Evolutionary conservation across 2,329 filamentous ascomycete genomes (phyloP).

Genomic region (Colletotrichum sp.): DNA sequence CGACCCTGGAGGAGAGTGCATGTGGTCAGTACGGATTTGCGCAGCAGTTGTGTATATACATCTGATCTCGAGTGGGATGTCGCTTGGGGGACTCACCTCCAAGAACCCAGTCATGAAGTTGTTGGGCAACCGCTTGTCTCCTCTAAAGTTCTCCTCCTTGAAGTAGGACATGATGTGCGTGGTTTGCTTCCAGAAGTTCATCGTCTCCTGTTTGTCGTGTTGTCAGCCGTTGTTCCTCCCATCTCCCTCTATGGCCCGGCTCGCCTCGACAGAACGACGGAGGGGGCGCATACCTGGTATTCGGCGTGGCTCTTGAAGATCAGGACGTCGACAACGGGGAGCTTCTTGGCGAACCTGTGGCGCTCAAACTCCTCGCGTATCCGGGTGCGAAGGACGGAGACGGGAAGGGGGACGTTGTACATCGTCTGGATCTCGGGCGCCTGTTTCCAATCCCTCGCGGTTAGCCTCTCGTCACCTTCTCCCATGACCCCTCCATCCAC

Average conservation of each 20-base stretch:
- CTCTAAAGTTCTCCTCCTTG: constrained; percentile 79
- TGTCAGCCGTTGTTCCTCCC: neutral
- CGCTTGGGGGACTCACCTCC: constrained; percentile 67
- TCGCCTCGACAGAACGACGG: neutral
- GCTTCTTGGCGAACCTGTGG: constrained; percentile 90
- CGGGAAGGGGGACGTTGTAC: constrained; percentile 91
- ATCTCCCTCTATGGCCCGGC: neutral
- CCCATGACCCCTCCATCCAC: neutral
- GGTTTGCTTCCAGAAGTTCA: constrained; percentile 99
- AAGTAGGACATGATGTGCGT: constrained; percentile 98
- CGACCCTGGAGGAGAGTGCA: constrained; percentile 14
- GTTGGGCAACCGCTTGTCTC: constrained; percentile 79
- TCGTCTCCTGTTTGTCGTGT: constrained; percentile 76
- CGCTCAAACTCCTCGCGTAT: constrained; percentile 97
- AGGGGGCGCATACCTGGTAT: constrained; percentile 75
- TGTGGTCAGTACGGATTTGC: neutral
- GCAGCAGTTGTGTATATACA: neutral
- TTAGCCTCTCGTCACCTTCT: neutral
- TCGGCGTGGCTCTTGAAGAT: constrained; percentile 91
- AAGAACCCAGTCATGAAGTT: constrained; percentile 96
- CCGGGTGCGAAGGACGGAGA: constrained; percentile 88
- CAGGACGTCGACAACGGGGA: constrained; percentile 86
- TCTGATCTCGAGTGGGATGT: neutral
- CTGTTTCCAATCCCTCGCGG: constrained; percentile 49
- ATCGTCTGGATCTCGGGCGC: constrained; percentile 96